Evolutionary conservation across 2,329 filamentous ascomycete genomes (phyloP).

Genomic region (Pseudocercospora fuligena): DNA sequence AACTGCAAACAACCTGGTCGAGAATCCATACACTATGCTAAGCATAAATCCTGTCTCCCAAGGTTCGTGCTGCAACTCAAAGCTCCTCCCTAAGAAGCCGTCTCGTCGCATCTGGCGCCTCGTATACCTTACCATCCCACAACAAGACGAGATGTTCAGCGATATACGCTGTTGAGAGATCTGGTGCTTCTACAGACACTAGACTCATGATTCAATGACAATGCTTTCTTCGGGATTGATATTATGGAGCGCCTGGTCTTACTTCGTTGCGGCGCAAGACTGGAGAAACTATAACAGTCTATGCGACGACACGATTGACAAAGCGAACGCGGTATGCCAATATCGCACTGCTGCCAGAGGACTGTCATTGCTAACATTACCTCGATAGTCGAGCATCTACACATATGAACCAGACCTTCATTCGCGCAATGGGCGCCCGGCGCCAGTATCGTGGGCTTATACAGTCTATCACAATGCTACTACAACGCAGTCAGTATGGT

Average conservation of each 20-base stretch:
- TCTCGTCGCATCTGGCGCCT: constrained; percentile 3
- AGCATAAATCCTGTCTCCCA: not conserved
- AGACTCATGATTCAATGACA: not conserved
- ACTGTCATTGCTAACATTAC: not conserved
- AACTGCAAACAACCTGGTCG: constrained; percentile 8
- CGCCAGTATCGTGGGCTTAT: not conserved
- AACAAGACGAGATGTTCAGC: not conserved
- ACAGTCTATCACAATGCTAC: not conserved
- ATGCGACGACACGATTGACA: not conserved
- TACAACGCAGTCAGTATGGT: not conserved
- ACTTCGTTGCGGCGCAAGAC: not conserved
- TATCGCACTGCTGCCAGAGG: not conserved
- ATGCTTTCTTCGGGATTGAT: not conserved
- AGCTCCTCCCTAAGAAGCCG: constrained; percentile 3
- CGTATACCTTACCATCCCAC: not conserved
- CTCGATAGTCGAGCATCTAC: not conserved
- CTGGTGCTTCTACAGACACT: not conserved
- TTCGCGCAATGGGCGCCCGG: not conserved
- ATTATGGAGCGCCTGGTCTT: not conserved
- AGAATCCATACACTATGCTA: not conserved
- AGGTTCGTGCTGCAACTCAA: constrained; percentile 6
- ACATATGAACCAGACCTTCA: not conserved
- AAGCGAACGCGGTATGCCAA: not conserved
- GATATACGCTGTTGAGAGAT: not conserved
- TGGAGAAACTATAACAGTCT: constrained; percentile 4